Percentiles rank a stretch among this genome's conserved stretches.
Evolutionary conservation across 345 rosid species (phyloP).

Genomic region (Syzygium grande): DNA sequence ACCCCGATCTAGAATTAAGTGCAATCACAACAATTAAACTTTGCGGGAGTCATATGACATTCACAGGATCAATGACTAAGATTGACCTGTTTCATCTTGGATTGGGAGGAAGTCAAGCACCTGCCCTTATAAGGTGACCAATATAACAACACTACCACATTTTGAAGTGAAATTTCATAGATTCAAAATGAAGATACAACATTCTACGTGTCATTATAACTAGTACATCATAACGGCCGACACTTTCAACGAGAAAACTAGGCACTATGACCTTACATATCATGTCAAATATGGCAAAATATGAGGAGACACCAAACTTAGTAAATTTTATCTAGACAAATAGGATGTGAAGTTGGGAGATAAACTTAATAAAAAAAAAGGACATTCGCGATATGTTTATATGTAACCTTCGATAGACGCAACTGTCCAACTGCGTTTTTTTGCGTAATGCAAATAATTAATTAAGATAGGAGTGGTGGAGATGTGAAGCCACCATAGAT

Average conservation of each 20-base stretch:
- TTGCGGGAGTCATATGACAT: background rate
- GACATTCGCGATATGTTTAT: background rate
- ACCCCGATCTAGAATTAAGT: background rate
- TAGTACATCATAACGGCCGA: background rate
- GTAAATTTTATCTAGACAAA: background rate
- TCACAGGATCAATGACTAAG: background rate
- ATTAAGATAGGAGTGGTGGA: background rate
- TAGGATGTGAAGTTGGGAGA: background rate
- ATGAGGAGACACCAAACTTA: background rate
- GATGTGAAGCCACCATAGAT: constrained; percentile 18
- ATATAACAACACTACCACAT: background rate
- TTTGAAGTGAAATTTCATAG: background rate
- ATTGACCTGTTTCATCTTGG: background rate
- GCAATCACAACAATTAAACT: background rate
- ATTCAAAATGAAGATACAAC: background rate
- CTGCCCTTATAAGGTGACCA: background rate
- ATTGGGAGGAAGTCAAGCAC: background rate
- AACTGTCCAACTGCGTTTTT: background rate
- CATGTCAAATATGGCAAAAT: background rate
- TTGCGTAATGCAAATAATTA: too few species aligned
- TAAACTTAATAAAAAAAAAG: background rate
- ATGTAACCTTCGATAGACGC: background rate
- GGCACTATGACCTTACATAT: background rate
- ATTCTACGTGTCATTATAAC: background rate
- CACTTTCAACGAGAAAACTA: background rate